Evolutionary conservation across 139 green algal species (phyloP).

Genomic region (Nannochloris sp.): DNA sequence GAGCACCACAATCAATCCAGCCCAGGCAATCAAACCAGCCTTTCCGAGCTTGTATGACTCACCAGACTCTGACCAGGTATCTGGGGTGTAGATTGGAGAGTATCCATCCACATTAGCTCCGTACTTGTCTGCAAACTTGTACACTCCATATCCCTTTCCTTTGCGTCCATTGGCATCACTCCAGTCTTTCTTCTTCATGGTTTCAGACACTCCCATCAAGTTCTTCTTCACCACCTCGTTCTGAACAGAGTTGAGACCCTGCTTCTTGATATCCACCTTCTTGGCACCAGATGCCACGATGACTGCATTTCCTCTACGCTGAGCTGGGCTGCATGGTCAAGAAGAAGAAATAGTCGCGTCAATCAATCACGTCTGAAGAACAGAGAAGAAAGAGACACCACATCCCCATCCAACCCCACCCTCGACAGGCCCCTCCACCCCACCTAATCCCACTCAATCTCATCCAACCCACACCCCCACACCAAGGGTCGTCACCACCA

Average conservation of each 20-base stretch:
- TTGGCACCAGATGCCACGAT: constrained; percentile 49
- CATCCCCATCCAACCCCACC: neutral
- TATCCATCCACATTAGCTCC: constrained; percentile 93
- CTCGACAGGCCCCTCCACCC: neutral
- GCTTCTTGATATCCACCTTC: constrained; percentile 81
- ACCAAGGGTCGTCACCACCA: neutral
- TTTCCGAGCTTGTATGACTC: constrained; percentile 76
- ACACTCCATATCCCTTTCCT: constrained; percentile 83
- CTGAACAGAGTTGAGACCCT: constrained; percentile 60
- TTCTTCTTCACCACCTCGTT: constrained; percentile 69
- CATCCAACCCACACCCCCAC: neutral
- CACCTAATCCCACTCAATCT: neutral
- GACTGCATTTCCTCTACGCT: constrained; percentile 19
- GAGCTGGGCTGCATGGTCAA: constrained; percentile 1
- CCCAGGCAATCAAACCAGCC: constrained; percentile 87
- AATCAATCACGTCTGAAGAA: no score
- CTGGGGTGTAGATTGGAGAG: constrained; percentile 94
- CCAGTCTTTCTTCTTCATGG: constrained; percentile 82
- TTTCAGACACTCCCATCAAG: constrained; percentile 60
- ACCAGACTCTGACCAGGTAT: constrained; percentile 77
- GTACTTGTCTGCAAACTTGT: constrained; percentile 85
- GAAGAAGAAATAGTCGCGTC: neutral
- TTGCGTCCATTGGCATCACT: constrained; percentile 78
- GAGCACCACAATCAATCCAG: constrained; percentile 41
- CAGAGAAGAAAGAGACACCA: neutral